Evolutionary conservation across 2,329 filamentous ascomycete genomes (phyloP), one percentile per base, ranked within the genome.

Genomic region (Nectriaceae sp.): DNA sequence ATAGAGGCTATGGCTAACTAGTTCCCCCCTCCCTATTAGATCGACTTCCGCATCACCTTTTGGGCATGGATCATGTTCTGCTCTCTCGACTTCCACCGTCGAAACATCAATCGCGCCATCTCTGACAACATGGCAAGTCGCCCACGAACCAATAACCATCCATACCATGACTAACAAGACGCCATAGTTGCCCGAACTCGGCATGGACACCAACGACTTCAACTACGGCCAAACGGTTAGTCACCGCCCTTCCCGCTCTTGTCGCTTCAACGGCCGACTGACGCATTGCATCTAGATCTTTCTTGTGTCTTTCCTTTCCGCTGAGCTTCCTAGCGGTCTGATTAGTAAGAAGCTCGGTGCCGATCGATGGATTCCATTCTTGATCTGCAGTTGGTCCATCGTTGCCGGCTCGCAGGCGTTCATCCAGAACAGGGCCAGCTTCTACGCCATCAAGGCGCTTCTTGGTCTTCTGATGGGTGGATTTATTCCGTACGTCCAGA

Each of bases 281-380:
- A 53, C 40, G 24, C n/a, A 18, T 11, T 4, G 16, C 16, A 20
- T 20, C 21, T 57, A 72, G 58, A 75, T 76, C 40, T 75, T 75
- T 45, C 62, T 71, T 1, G 62, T 74, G 0, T 66, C 67, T 0
- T 79, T 79, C 46, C 65, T 78, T 2, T 67, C 70, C 1, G 75
- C 76, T 4, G 76, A 79, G 38, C 61, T 79, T 0, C 76, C 76
- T 3, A 76, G 74, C 40, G 74, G 75, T 15, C 62, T 80, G 3
- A 65, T 79, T 42, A 77, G 73, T 46, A 79, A 79, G 63, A 75
- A 75, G 44, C 57, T 79, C 6, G 76, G 77, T 10, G 74, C 76
- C 0, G 75, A 79, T 53, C 51, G 61, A 42, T 75, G 71, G 72
- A 74, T 76, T 6, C 73, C 71, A 0, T 66, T 68, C 21, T 66